Base-by-base conservation (phyloP, 371 early-diverging fungal species). In the Parasitella parasitica region DNA sequence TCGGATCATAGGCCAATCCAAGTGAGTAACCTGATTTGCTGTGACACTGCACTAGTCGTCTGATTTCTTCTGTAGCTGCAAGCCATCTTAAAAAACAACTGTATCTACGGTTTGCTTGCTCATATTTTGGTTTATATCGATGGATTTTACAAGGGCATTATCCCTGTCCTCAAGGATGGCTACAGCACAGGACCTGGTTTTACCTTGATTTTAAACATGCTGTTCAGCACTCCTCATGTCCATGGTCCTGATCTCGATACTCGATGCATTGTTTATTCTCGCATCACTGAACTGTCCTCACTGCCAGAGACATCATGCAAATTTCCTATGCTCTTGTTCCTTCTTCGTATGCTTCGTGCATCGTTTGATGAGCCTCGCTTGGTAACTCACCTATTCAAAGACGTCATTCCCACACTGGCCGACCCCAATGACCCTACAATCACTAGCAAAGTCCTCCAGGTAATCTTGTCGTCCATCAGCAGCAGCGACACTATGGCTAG, bases 391-490 rank as follows among this genome's bases (percentile, higher is more conserved):
- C 59, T 83, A 7, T 63, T 83, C 6, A 73, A 78, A n/a, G 66
- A 72, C 28, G 63, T 72, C 1, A 66, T 86, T 6, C 85, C 85
- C 8, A 54, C 68, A 1, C 57, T 86, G 11, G 78, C 80, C 0
- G 70, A 79, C 16, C 51, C 72, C 3, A 80, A 77, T 48, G 86
- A 86, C 41, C 81, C 83, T 7, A 58, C 71, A 4, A 74, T 76
- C 15, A 82, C 86, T 1, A 72, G 81, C 49, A 83, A 77, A 51
- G 69, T 83, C 1, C 75, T 86, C 3, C 75, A 79, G 34, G 70
- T 81, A 2, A 66, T 81, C 0, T 38, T 78, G 12, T 73, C 82
- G 2, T 70, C 82, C 9, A 77, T 82, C 34, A 38, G 39, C 35
- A 73, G 69, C 11, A 54, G 72, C 11, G 68, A 64, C 26, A 61